Evolutionary conservation across 2,329 filamentous ascomycete species (phyloP), one percentile per base, ranked within the genome.

Genomic region (Aspergillus alliaceus): DNA sequence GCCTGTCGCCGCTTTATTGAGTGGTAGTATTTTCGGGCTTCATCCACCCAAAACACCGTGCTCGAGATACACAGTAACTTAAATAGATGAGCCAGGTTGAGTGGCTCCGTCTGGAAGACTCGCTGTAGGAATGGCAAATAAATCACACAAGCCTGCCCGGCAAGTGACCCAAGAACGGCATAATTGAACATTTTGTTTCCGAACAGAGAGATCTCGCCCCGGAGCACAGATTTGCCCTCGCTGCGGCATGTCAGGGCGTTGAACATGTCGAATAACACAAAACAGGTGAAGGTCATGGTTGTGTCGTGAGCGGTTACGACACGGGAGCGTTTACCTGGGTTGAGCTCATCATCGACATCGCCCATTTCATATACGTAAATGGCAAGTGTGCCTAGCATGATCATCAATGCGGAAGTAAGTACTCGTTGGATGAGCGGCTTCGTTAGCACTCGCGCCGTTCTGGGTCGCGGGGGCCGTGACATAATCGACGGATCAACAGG

Each of bases 231-330:
- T 74, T 98, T 98, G 61, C 85, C 87, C 71, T 96, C 93, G 7
- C 90, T 96, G 48, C 95, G 90, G 76, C 95, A 99, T 15, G 91
- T 89, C 22, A 99, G 82, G 1, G 95, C 95, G 75, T 99, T 98
- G 82, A 98, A 97, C 95, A 99, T 99, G 80, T 99, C 95, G 75
- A 98, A 99, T 53, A 99, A 85, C 46, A 99, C 95, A 71, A 99
- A 99, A 77, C 93, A 96, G 6, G 95, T 99, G 72, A 99, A 99
- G 0, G 95, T 98, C 90, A 99, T 97, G 62, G 95, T 99, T 1
- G 95, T 99, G 77, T 99, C 95, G 66, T 96, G 91, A 50, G 91
- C 90, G 1, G 89, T 96, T 58, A 98, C 90, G 57, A 88, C 80
- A 54, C 91, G 72, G 4, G 74, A 72, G n/a, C 68, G 71, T 44